phyloP scores from a whole-genome alignment of 2,329 filamentous ascomycete genomes.

The Metarhizium anisopliae region DNA sequence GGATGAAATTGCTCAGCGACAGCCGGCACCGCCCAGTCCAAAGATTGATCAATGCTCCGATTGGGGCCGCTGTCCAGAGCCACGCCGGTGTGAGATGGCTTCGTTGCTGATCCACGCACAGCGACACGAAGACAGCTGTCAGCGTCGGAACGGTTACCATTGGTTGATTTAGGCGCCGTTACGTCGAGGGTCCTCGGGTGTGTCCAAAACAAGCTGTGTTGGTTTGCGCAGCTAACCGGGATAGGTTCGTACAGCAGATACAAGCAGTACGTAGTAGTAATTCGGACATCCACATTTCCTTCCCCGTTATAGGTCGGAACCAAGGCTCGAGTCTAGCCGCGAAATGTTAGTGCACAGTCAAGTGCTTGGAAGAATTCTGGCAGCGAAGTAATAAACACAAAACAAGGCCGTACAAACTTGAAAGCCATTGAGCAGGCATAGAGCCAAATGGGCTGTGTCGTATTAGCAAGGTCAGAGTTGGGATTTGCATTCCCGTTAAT shows the following conservation, averaged over 20 bases:
- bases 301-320: too few species aligned
- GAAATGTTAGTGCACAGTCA: too few species aligned
- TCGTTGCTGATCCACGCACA: neutral
- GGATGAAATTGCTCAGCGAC: neutral
- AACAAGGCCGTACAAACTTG: neutral
- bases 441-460: neutral
- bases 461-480: neutral
- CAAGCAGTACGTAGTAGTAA: neutral
- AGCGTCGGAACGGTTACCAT: neutral
- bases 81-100: neutral
- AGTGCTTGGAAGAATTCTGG: too few species aligned
- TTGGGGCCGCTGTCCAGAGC: neutral
- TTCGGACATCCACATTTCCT: neutral
- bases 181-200: neutral
- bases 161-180: conserved; percentile 1
- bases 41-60: neutral
- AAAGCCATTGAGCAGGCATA: neutral
- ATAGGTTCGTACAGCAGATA: too few species aligned
- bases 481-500: neutral
- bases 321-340: too few species aligned
- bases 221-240: neutral
- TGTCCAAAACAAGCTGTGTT: neutral
- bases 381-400: neutral
- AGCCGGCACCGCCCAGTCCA: neutral
- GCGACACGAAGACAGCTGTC: neutral